Evolutionary conservation across 495 filamentous ascomycete genomes (phyloP).

Genomic region (Penicillium atrosanguineum): DNA sequence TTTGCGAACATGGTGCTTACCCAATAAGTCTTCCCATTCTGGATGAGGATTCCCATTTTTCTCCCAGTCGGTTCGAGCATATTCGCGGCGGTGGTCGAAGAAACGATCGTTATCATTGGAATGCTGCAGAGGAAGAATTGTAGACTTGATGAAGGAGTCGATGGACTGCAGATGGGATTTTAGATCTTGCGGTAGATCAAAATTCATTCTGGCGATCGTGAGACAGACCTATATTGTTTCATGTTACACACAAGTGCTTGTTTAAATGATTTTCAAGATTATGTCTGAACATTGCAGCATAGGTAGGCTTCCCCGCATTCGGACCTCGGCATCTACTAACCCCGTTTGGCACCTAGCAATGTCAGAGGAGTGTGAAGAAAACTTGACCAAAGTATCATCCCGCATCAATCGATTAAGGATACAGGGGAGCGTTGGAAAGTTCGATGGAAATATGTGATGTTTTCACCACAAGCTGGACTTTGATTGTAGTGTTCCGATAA

Average conservation of each 20-base stretch:
- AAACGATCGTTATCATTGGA: conserved; percentile 55
- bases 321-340: conserved; percentile 15
- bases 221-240: background rate
- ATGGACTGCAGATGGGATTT: conserved; percentile 41
- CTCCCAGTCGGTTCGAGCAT: conserved; percentile 55
- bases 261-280: too few relatives aligned
- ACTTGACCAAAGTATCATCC: too few relatives aligned
- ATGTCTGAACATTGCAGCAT: background rate
- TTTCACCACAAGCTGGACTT: too few relatives aligned
- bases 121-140: conserved; percentile 51
- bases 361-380: too few relatives aligned
- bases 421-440: too few relatives aligned
- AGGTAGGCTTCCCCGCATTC: conserved; percentile 19
- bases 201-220: conserved; percentile 46
- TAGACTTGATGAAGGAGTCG: conserved; percentile 53
- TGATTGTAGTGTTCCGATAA: too few relatives aligned
- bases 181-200: conserved; percentile 50
- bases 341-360: background rate
- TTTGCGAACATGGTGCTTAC: background rate
- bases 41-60: conserved; percentile 49
- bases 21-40: conserved; percentile 55
- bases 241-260: background rate
- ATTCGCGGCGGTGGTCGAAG: conserved; percentile 60
- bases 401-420: too few relatives aligned
- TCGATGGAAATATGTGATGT: too few relatives aligned